phyloP scores from a whole-genome alignment of 2,329 filamentous ascomycete genomes.

The Stachybotrys elegans region DNA sequence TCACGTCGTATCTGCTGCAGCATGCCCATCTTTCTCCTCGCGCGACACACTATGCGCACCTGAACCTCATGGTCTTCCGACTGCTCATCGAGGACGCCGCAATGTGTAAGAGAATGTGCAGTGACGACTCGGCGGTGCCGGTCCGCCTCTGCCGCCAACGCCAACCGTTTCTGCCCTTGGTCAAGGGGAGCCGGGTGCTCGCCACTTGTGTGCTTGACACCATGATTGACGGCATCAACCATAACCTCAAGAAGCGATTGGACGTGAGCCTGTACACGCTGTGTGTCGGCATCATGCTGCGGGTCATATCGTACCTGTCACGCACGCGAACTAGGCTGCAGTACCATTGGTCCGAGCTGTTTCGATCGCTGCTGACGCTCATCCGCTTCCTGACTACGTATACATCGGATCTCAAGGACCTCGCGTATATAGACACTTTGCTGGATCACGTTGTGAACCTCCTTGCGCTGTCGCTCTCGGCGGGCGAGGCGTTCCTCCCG shows the following conservation, averaged over 20 bases:
- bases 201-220: conserved; percentile 77
- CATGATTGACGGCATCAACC: conserved; percentile 86
- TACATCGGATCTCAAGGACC: conserved; percentile 65
- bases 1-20: conserved; percentile 88
- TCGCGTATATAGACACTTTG: conserved; percentile 66
- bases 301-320: conserved; percentile 78
- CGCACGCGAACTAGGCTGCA: conserved; percentile 73
- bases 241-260: conserved; percentile 81
- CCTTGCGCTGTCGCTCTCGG: conserved; percentile 75
- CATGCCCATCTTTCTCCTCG: conserved; percentile 82
- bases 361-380: conserved; percentile 81
- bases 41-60: conserved; percentile 75
- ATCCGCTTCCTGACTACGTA: conserved; percentile 90
- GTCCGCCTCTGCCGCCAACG: conserved; percentile 87
- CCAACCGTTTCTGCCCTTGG: conserved; percentile 75
- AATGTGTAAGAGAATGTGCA: conserved; percentile 79
- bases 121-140: conserved; percentile 64
- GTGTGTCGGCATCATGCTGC: conserved; percentile 74
- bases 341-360: conserved; percentile 96
- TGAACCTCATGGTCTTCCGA: conserved; percentile 80
- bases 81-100: conserved; percentile 81
- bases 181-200: conserved; percentile 67
- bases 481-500: conserved; percentile 86
- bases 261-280: conserved; percentile 82
- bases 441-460: conserved; percentile 76